Conservation (phyloP, 2,329 filamentous ascomycete genomes). For the Byssochlamys sp. region DNA sequence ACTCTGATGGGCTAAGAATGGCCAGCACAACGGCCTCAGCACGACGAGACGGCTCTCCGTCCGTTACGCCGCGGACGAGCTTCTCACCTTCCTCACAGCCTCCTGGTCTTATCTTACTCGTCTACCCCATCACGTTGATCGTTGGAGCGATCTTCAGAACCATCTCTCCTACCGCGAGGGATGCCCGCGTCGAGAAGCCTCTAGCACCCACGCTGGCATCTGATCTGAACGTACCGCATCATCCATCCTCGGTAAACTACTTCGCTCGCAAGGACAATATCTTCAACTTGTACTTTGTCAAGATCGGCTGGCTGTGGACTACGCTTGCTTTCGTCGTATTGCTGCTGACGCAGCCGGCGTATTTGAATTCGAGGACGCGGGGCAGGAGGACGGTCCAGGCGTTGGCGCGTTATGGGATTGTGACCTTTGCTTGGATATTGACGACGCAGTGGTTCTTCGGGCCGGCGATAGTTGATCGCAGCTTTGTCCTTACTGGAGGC, state of each 20-base stretch:
- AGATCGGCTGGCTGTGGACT: constrained; percentile 89
- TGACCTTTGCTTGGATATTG: constrained; percentile 71
- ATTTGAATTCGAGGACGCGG: constrained; percentile 35
- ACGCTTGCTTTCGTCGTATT: constrained; percentile 65
- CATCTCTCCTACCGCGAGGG: constrained; percentile 61
- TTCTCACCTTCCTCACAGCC: constrained; percentile 21
- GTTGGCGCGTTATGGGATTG: constrained; percentile 55
- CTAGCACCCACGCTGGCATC: constrained; percentile 14
- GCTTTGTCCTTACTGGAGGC: constrained; percentile 81
- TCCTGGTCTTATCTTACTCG: constrained; percentile 54
- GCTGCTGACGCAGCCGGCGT: constrained; percentile 55
- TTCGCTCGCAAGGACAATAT: constrained; percentile 90
- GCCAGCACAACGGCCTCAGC: not conserved
- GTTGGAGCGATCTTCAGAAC: constrained; percentile 73
- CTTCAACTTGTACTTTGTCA: constrained; percentile 89
- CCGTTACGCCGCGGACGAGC: not conserved
- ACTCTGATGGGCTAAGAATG: not conserved
- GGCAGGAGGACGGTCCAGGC: constrained; percentile 49
- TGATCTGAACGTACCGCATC: constrained; percentile 13
- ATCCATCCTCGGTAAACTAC: constrained; percentile 47
- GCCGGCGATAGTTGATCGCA: constrained; percentile 76
- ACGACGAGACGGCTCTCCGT: not conserved
- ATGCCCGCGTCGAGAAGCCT: not conserved
- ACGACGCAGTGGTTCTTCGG: constrained; percentile 98
- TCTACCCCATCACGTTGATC: constrained; percentile 70